These are phyloP conservation scores for Rhodotorula graminis DNA, from an alignment of 768 basidiomycete species.

Conservation along the genomic window DNA sequence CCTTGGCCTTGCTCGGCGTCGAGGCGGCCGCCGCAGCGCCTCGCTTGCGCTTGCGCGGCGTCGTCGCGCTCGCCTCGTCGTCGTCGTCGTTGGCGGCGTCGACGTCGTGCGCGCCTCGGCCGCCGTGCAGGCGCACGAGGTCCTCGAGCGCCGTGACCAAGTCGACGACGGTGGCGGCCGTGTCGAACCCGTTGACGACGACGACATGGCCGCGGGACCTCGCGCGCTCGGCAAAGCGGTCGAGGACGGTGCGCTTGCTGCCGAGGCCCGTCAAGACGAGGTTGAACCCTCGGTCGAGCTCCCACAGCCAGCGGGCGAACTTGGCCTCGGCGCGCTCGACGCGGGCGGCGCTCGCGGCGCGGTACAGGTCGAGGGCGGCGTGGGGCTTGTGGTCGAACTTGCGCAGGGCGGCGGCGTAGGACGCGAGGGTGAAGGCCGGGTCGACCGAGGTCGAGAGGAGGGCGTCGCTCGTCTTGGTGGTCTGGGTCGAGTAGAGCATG, in stretches of 20 bases:
- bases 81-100: not conserved
- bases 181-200: conserved; percentile 72
- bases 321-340: conserved; percentile 41
- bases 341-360: not conserved
- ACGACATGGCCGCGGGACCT: conserved; percentile 63
- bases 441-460: conserved; percentile 59
- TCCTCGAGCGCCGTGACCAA: conserved; percentile 48
- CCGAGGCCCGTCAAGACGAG: conserved; percentile 83
- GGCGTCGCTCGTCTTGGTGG: conserved; percentile 68
- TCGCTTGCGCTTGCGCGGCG: conserved; percentile 7
- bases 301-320: conserved; percentile 62
- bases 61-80: not conserved
- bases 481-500: conserved; percentile 53
- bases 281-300: conserved; percentile 79
- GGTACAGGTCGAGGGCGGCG: not conserved
- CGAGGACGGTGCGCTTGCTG: conserved; percentile 72
- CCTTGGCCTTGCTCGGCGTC: conserved; percentile 5
- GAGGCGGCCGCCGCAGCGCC: not conserved
- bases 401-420: conserved; percentile 40
- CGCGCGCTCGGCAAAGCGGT: conserved; percentile 63
- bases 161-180: conserved; percentile 63
- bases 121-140: conserved; percentile 10
- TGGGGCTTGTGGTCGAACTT: conserved; percentile 5
- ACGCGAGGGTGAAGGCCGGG: conserved; percentile 61
- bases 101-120: not conserved